These are phyloP conservation scores for Penicillium nordicum DNA, from an alignment of 2,329 filamentous ascomycete genomes.

Conservation along the genomic window DNA sequence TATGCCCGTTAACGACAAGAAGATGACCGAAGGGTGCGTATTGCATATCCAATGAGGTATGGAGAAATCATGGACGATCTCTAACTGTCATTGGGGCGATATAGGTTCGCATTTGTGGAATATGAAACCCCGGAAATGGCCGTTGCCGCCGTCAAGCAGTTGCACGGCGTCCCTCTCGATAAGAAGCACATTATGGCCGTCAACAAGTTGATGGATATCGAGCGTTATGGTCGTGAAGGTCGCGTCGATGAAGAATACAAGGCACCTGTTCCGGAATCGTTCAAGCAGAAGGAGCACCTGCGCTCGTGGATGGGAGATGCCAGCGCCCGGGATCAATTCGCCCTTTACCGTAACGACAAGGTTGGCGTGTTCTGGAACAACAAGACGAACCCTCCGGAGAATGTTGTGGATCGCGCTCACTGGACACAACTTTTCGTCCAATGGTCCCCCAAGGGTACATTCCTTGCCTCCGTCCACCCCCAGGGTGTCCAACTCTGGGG, in stretches of 20 bases:
- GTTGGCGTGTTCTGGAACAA: slow-evolving; percentile 99
- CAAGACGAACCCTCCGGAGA: slow-evolving; percentile 85
- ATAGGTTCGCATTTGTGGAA: slow-evolving; percentile 93
- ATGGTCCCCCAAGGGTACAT: slow-evolving; percentile 95
- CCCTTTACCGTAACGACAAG: slow-evolving; percentile 86
- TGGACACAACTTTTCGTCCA: slow-evolving; percentile 99
- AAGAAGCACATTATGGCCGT: slow-evolving; percentile 94
- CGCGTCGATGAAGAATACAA: slow-evolving; percentile 88
- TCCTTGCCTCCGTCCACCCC: slow-evolving; percentile 87
- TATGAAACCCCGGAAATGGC: slow-evolving; percentile 90
- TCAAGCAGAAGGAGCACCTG: slow-evolving; percentile 89
- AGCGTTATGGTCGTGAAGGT: slow-evolving; percentile 91
- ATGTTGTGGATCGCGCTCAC: slow-evolving; percentile 84
- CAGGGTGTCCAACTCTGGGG: slow-evolving; percentile 98
- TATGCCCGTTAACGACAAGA: slow-evolving; percentile 89
- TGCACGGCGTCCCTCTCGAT: slow-evolving; percentile 84
- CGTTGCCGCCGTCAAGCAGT: slow-evolving; percentile 79
- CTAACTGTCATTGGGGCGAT: slow-evolving; percentile 4
- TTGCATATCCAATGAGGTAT: not conserved
- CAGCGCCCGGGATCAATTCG: slow-evolving; percentile 90
- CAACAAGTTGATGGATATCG: slow-evolving; percentile 98
- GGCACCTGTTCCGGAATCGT: slow-evolving; percentile 75
- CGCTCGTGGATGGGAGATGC: slow-evolving; percentile 88
- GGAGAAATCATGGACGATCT: not conserved
- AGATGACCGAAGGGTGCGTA: slow-evolving; percentile 77